Evolutionary conservation across 1,284 basidiomycete genomes (phyloP).

Genomic region (Microbotryum silenes-acaulis): DNA sequence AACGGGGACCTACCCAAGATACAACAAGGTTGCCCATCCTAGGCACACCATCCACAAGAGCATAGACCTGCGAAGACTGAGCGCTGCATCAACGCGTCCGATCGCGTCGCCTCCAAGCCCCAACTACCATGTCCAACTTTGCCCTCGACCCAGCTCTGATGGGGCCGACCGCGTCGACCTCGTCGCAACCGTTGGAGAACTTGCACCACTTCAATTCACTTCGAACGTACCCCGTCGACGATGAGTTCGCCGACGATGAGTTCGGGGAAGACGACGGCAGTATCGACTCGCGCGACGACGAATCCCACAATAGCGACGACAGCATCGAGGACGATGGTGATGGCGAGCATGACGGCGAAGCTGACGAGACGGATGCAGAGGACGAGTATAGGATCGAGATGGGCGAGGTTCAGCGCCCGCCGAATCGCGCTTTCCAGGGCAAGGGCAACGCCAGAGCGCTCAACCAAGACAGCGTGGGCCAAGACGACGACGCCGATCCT

Average conservation of each 20-base stretch:
- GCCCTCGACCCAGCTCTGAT: constrained; percentile 24
- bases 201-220: too few species aligned
- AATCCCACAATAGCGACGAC: neutral
- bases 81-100: too few species aligned
- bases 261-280: neutral
- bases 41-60: too few species aligned
- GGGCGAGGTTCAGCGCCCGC: constrained; percentile 5
- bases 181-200: neutral
- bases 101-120: too few species aligned
- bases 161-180: neutral
- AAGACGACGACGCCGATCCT: constrained; percentile 3
- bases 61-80: too few species aligned
- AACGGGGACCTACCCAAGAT: too few species aligned
- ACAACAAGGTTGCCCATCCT: too few species aligned
- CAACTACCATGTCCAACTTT: constrained; percentile 1
- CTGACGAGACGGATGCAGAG: constrained; percentile 28
- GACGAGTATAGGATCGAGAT: constrained; percentile 15
- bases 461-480: constrained; percentile 7
- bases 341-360: constrained; percentile 2
- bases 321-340: constrained; percentile 9
- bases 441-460: constrained; percentile 12
- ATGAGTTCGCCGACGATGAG: too few species aligned
- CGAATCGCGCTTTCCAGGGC: neutral
- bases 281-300: neutral
- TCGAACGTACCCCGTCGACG: too few species aligned